Conservation (phyloP, 129 eudicot species). For the Dittrichia graveolens region DNA sequence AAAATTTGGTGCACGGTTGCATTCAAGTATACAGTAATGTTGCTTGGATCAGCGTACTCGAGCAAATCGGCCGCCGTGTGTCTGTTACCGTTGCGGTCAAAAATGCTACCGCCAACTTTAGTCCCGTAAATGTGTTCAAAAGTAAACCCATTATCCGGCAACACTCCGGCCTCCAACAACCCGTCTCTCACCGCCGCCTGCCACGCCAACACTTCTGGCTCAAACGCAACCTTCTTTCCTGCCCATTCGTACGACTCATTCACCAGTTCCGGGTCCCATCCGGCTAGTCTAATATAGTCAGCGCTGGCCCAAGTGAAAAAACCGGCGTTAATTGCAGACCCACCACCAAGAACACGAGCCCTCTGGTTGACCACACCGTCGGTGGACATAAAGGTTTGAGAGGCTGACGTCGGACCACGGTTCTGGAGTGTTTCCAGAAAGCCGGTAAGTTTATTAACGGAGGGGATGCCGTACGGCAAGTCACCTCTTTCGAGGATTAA, state of each 20-base stretch:
- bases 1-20: slow-evolving; percentile 66
- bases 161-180: slow-evolving; percentile 62
- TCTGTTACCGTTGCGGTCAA: slow-evolving; percentile 61
- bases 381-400: slow-evolving; percentile 74
- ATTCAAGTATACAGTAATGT: slow-evolving; percentile 51
- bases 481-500: slow-evolving; percentile 77
- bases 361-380: slow-evolving; percentile 84
- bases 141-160: slow-evolving; percentile 64
- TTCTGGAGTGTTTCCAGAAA: slow-evolving; percentile 49
- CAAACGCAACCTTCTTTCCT: slow-evolving; percentile 63
- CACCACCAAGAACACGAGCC: slow-evolving; percentile 76
- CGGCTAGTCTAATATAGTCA: slow-evolving; percentile 34
- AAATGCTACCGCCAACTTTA: slow-evolving; percentile 73
- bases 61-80: slow-evolving; percentile 88
- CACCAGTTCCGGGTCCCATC: slow-evolving; percentile 59
- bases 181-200: slow-evolving; percentile 82
- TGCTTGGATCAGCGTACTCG: slow-evolving; percentile 70
- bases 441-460: slow-evolving; percentile 50
- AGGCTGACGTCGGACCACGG: slow-evolving; percentile 58
- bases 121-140: slow-evolving; percentile 69
- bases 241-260: slow-evolving; percentile 72
- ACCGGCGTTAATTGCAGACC: slow-evolving; percentile 79
- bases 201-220: slow-evolving; percentile 60
- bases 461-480: slow-evolving; percentile 56
- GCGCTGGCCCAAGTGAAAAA: slow-evolving; percentile 67